A percentile compares a stretch with the other conserved stretches of the same genome.
phyloP scores from a whole-genome alignment of 768 basidiomycete genomes.

The Peribolospora kevripleyi region DNA sequence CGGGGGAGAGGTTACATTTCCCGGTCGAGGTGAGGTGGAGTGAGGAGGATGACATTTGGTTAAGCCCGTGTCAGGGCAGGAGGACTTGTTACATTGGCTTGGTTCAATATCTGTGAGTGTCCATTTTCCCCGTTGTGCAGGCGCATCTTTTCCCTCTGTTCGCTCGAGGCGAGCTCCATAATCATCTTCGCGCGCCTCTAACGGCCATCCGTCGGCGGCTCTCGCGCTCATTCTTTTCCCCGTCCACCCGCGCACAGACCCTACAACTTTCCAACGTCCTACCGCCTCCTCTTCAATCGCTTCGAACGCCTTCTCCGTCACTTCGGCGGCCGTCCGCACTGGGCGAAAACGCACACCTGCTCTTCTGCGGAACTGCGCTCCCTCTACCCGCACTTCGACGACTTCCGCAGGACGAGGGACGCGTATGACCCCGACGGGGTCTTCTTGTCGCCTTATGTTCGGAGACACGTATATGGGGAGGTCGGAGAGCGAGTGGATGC shows the following conservation, averaged over 20 bases:
- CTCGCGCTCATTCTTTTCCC: not conserved
- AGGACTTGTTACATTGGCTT: constrained; percentile 87
- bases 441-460: constrained; percentile 38
- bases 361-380: constrained; percentile 35
- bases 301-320: constrained; percentile 47
- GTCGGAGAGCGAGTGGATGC: not conserved
- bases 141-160: too few relatives aligned
- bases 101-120: constrained; percentile 72
- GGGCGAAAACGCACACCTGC: constrained; percentile 76
- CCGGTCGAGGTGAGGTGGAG: constrained; percentile 81
- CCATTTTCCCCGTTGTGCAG: not conserved
- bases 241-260: constrained; percentile 45
- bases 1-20: constrained; percentile 69
- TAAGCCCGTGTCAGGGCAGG: constrained; percentile 61
- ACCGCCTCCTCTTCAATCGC: constrained; percentile 45
- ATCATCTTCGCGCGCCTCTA: too few relatives aligned
- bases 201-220: too few relatives aligned
- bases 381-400: constrained; percentile 59
- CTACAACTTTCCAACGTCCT: constrained; percentile 55
- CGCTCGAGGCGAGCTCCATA: too few relatives aligned
- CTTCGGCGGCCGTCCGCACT: constrained; percentile 69
- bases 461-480: constrained; percentile 58
- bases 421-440: constrained; percentile 32
- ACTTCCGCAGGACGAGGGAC: constrained; percentile 42
- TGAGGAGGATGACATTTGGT: constrained; percentile 71